Base-by-base conservation (phyloP, 140 eudicot genomes). In the Flaveria floridana region DNA sequence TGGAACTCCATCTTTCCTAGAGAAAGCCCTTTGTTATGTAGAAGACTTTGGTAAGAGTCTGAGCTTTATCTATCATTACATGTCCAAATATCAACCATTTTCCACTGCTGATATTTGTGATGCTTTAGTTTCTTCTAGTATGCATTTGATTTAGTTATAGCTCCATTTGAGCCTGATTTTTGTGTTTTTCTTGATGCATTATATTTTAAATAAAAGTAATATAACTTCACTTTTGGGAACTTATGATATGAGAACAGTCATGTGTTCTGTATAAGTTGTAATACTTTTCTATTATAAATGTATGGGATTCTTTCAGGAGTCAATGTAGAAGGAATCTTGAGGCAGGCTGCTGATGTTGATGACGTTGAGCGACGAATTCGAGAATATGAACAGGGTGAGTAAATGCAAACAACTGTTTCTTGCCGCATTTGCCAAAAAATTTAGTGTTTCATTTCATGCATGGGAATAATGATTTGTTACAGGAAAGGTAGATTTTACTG, bases 331-430 rank as follows among this genome's bases (percentile, higher is more conserved):
- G 99, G 99, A 78, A 90, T 93, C 73, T 82, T 93, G 85, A 82
- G 99, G 62, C 99, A 93, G 78, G 96, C 99, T 72, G 99, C 99
- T 42, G 96, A 88, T 73, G 99, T 93, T 75, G 99, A 90, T 57
- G 91, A 90, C 79, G 99, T 93, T 79, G 96, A 93, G 74, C 84
- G 69, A n/a, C 87, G 96, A 42, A 87, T 93, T 67, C 82, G 76
- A 80, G 97, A 90, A 85, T 93, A 88, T 76, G 99, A 93, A 72
- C 90, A 90, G 42, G 97, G 98, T 92, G 20, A 62, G 86, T 75
- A 41, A 62, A 37, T 39, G 73, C 57, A 41, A 65, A 70, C 65
- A 16, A n/a, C n/a, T 16, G 55, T 37, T 47, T 47, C 13, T 12
- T 11, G 25, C 19, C 2, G 2, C 13, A 37, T 19, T 3, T 15